Evolutionary conservation across 352 stramenopile species (phyloP), one percentile per base, ranked within the genome.

Genomic region (Phytophthora gonapodyides): DNA sequence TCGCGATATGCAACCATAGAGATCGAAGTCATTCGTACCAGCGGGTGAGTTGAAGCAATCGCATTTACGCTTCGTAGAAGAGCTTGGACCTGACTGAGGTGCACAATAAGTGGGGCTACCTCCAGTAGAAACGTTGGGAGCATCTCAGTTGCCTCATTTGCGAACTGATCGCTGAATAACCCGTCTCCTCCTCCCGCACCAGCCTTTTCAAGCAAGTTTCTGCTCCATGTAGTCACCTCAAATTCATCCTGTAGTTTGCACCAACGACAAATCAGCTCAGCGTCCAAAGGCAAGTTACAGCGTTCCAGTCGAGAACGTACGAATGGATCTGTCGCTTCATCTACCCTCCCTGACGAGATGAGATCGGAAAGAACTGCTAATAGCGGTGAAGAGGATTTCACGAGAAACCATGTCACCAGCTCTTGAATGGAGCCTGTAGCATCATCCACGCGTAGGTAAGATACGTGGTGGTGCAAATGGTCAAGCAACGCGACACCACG

Each of bases 341-440:
- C 52, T 19, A 88, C 74, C 36, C 71, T 60, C 2, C 83, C 83
- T 6, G 54, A 69, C 1, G 72, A 59, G 8, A 87, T 61, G 33
- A 89, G 79, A n/a, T 73, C 67, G 5, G 83, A 82, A 31, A 92
- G 51, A 0, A 73, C 61, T 34, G 55, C 55, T n/a, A 92, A 42
- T n/a, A 87, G 78, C 30, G 83, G 79, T 13, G 59, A 65, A n/a
- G 68, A 74, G 16, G 76, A 61, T 45, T 82, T 83, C 1, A 84
- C 64, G 27, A 92, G 65, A 30, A 92, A 69, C 83, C 83, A 91
- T 17, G 41, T 71, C 8, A 76, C 49, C 15, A 92, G 34, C 16
- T 64, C 33, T 31, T 72, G 50, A 21, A 70, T 61, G 19, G 56
- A 30, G 9, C 79, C 72, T 5, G 44, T 43, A 1, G 65, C 53